These are phyloP conservation scores for Alternaria burnsii DNA, from an alignment of 2,329 filamentous ascomycete species.

Conservation along the genomic window DNA sequence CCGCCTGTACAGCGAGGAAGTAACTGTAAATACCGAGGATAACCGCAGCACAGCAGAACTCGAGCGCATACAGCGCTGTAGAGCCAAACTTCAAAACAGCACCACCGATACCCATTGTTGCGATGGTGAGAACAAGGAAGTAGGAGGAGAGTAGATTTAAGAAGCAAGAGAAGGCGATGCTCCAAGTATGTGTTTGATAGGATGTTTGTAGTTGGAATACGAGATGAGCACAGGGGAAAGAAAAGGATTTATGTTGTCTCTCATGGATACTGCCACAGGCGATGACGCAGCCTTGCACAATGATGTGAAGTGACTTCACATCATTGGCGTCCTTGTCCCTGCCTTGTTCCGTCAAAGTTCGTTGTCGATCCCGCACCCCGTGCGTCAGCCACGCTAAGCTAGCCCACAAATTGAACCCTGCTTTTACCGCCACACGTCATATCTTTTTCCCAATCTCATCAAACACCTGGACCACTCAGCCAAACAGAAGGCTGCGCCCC, in stretches of 20 bases:
- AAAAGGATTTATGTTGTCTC: slow-evolving; percentile 13
- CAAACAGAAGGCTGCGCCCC: neutral
- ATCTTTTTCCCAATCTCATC: neutral
- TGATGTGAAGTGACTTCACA: slow-evolving; percentile 1
- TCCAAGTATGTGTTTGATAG: neutral
- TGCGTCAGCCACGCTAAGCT: slow-evolving; percentile 9
- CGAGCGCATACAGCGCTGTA: slow-evolving; percentile 75
- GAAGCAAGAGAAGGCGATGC: neutral
- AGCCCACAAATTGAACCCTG: slow-evolving; percentile 9
- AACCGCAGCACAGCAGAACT: slow-evolving; percentile 76
- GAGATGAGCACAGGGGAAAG: neutral
- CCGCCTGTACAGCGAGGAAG: slow-evolving; percentile 77
- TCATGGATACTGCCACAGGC: neutral
- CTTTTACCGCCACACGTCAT: slow-evolving; percentile 14
- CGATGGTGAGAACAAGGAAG: neutral
- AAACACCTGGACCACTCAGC: neutral
- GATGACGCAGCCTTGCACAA: slow-evolving; percentile 18
- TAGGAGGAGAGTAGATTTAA: neutral
- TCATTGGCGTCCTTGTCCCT: slow-evolving; percentile 8
- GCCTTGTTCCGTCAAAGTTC: slow-evolving; percentile 10
- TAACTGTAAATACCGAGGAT: slow-evolving; percentile 81
- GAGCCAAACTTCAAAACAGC: slow-evolving; percentile 73
- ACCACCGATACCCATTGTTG: slow-evolving; percentile 66
- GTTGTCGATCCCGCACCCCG: slow-evolving; percentile 9
- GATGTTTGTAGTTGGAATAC: neutral